phyloP scores from a whole-genome alignment of 2,329 filamentous ascomycete genomes.

The Sphaerulina vaccinii region DNA sequence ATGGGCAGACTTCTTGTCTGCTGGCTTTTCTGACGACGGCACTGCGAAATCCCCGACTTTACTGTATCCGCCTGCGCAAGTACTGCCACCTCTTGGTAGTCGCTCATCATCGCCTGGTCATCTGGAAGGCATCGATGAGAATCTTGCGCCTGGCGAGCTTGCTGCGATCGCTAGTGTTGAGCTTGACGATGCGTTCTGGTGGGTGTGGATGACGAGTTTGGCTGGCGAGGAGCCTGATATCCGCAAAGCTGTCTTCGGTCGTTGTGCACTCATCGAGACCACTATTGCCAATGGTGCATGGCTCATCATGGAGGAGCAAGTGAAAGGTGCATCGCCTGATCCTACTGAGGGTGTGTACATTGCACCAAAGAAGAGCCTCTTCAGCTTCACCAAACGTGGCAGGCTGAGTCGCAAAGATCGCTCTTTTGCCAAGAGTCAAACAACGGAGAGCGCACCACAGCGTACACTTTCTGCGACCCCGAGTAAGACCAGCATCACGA shows the following conservation, averaged over 20 bases:
- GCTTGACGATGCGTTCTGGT: constrained; percentile 96
- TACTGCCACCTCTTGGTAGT: constrained; percentile 71
- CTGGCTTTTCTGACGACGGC: constrained; percentile 80
- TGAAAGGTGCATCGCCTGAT: constrained; percentile 86
- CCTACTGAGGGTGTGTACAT: constrained; percentile 84
- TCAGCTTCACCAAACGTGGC: constrained; percentile 75
- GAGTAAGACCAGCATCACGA: constrained; percentile 81
- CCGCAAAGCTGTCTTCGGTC: constrained; percentile 88
- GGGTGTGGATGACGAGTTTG: constrained; percentile 98
- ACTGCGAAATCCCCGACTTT: constrained; percentile 54
- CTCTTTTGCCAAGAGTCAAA: constrained; percentile 59
- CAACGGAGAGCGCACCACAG: constrained; percentile 35
- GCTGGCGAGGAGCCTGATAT: constrained; percentile 82
- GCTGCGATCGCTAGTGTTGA: constrained; percentile 85
- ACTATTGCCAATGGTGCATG: constrained; percentile 76
- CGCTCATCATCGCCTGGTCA: constrained; percentile 20
- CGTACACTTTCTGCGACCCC: constrained; percentile 51
- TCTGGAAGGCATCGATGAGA: constrained; percentile 59
- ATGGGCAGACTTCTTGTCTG: constrained; percentile 96
- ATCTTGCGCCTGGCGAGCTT: constrained; percentile 87
- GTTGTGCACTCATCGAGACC: constrained; percentile 90
- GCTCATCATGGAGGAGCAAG: constrained; percentile 94
- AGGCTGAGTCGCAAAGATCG: constrained; percentile 64
- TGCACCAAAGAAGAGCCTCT: constrained; percentile 86
- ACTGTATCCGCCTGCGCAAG: constrained; percentile 86